Evolutionary conservation across 2,329 filamentous ascomycete genomes (phyloP).

Genomic region (Colletotrichum musicola): DNA sequence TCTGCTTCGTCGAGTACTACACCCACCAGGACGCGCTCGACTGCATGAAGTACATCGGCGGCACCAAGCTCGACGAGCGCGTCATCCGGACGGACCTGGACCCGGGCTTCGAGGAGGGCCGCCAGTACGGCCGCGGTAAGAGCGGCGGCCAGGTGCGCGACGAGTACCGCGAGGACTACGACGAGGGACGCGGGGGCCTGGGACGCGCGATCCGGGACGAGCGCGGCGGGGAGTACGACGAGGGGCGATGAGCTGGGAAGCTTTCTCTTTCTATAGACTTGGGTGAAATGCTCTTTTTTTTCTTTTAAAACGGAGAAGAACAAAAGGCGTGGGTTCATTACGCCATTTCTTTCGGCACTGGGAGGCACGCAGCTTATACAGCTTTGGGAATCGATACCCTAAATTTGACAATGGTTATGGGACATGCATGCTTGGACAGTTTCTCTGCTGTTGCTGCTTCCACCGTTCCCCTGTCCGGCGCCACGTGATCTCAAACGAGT

Average conservation of each 20-base stretch:
- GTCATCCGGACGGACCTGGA: slow-evolving; percentile 96
- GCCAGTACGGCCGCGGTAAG: slow-evolving; percentile 96
- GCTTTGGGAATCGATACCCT: slow-evolving; percentile 38
- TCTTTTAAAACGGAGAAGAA: not conserved
- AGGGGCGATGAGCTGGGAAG: slow-evolving; percentile 51
- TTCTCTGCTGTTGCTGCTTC: not conserved
- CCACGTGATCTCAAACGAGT: not conserved
- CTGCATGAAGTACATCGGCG: slow-evolving; percentile 98
- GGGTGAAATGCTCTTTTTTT: not conserved
- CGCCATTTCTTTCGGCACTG: not conserved
- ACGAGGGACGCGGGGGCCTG: slow-evolving; percentile 91
- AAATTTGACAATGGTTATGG: slow-evolving; percentile 22
- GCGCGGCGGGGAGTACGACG: slow-evolving; percentile 50
- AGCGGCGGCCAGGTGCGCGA: slow-evolving; percentile 97
- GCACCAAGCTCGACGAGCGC: slow-evolving; percentile 97
- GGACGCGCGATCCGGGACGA: slow-evolving; percentile 77
- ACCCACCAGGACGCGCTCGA: slow-evolving; percentile 97
- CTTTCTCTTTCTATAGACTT: not conserved
- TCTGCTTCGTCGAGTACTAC: slow-evolving; percentile 99
- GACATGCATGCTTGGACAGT: not conserved
- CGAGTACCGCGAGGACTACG: slow-evolving; percentile 97
- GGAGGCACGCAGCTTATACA: not conserved
- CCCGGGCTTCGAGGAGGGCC: slow-evolving; percentile 93
- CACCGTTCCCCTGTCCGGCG: not conserved
- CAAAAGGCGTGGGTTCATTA: slow-evolving; percentile 11